Base-by-base conservation (phyloP, 2,329 filamentous ascomycete species). In the Teratosphaeriaceae sp. region DNA sequence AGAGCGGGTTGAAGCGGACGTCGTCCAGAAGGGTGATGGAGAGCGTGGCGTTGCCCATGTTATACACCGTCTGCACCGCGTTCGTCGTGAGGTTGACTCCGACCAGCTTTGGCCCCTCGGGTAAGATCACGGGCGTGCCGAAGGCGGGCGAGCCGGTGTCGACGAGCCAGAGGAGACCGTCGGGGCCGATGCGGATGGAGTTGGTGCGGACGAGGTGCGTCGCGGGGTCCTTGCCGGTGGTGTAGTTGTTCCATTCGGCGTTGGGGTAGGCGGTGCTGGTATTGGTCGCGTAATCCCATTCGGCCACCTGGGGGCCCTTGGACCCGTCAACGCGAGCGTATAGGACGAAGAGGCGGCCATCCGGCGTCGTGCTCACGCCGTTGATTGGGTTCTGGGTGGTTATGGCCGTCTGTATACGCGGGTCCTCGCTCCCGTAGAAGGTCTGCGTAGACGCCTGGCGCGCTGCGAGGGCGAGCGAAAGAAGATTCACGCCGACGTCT, bases 1-100 rank as follows among this genome's bases (percentile, higher is more conserved):
- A 38, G 1, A 41, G 37, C 2, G 47, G 47, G n/a, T 58, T 60
- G 51, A 65, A 66, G 27, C 60, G 64, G 8, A 67, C 51, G 43
- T 67, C 64, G 40, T 66, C 63, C 18, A 65, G 51, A 8, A 57
- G 43, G 40, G 60, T 62, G 40, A 52, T 53, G 2, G 46, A 51
- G 12, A 52, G 51, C 1, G 51, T 64, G 22, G 56, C 55, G 23
- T 60, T 61, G 33, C 60, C 64, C 44, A 66, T 53, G 26, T 52
- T 52, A 40, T 64, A 66, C 5, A 63, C 49, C 6, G 54, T 48
- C n/a, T 52, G 50, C 9, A 65, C 61, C 12, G 48, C 38, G 45
- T 67, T 62, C 9, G 58, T 63, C 2, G 50, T 59, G 4, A 64
- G 27, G 44, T 67, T 57, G 19, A 66, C 48, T 6, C 45, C 44